These are phyloP conservation scores for Trifolium fragiferum DNA, from an alignment of 306 rosid species.

Conservation along the genomic window DNA sequence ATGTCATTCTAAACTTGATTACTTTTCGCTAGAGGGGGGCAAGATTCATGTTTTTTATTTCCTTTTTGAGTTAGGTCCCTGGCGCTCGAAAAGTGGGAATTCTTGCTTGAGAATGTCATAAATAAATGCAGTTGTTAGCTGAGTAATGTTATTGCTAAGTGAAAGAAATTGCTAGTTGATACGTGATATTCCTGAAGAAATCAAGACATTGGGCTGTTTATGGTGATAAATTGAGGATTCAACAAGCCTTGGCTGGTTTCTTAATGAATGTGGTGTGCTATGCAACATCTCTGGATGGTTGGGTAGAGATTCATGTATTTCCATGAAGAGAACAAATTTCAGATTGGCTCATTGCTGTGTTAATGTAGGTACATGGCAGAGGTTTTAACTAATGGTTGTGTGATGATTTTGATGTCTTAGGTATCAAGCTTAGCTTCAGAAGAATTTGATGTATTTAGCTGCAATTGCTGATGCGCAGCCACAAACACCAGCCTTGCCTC, in stretches of 20 bases:
- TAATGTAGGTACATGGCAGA: not conserved
- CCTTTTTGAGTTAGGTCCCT: constrained; percentile 60
- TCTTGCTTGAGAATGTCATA: constrained; percentile 85
- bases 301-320: constrained; percentile 88
- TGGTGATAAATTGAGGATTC: constrained; percentile 93
- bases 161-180: constrained; percentile 88
- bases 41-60: constrained; percentile 38
- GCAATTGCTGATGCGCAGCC: constrained; percentile 99
- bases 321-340: constrained; percentile 74
- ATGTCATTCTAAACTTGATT: constrained; percentile 25
- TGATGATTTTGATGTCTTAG: constrained; percentile 49
- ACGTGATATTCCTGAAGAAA: constrained; percentile 97
- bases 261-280: constrained; percentile 84
- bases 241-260: constrained; percentile 92
- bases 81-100: constrained; percentile 88
- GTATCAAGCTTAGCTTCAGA: constrained; percentile 95
- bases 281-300: constrained; percentile 90
- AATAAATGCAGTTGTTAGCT: constrained; percentile 89
- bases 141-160: constrained; percentile 85
- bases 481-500: constrained; percentile 79
- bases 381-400: constrained; percentile 24
- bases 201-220: constrained; percentile 81
- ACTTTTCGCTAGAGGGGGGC: constrained; percentile 37
- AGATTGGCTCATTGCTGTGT: constrained; percentile 44
- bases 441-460: constrained; percentile 96